Evolutionary conservation across 2,329 filamentous ascomycete genomes (phyloP), one percentile per base, ranked within the genome.

Genomic region (Neofusicoccum kwambonambiense): DNA sequence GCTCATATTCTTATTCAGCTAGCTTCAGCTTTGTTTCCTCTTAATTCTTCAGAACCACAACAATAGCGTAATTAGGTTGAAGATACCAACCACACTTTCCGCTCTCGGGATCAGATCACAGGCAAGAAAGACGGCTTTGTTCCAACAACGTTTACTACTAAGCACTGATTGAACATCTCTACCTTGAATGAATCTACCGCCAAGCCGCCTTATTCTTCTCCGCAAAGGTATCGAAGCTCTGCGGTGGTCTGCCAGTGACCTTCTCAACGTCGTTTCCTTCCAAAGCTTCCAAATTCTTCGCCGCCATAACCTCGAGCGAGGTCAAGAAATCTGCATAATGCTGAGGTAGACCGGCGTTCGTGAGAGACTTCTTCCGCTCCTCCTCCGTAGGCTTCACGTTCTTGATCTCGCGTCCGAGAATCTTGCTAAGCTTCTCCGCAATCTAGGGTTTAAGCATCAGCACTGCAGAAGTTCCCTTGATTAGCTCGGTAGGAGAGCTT

Each of bases 341-440:
- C 37, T 54, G n/a, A 12, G 35, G n/a, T 37, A 63, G 5, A 1
- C 61, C 61, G 6, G 17, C 17, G n/a, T n/a, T 39, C 22, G n/a
- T 35, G 1, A 63, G 41, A 22, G 19, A 12, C 47, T 54, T 51
- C 49, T 56, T 56, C 31, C 57, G 12, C 31, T 66, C 64, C 9
- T 66, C 64, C 4, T 8, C 39, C 5, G 42, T 27, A 19, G 27
- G 50, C 49, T 64, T 62, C 19, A 64, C 11, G 19, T 66, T 62
- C 5, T n/a, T 42, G 17, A 66, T 64, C 41, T 54, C 42, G n/a
- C 51, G 47, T 19, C 58, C 58, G 11, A 63, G 49, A 12, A 27
- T 8, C 42, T 57, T 57, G 47, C 58, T 62, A 2, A 65, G 39
- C 56, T 61, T 65, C 22, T 35, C 42, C 11, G 60, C 64, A 74